Evolutionary conservation across 2,329 filamentous ascomycete genomes (phyloP).

Genomic region (Fusarium humuli): DNA sequence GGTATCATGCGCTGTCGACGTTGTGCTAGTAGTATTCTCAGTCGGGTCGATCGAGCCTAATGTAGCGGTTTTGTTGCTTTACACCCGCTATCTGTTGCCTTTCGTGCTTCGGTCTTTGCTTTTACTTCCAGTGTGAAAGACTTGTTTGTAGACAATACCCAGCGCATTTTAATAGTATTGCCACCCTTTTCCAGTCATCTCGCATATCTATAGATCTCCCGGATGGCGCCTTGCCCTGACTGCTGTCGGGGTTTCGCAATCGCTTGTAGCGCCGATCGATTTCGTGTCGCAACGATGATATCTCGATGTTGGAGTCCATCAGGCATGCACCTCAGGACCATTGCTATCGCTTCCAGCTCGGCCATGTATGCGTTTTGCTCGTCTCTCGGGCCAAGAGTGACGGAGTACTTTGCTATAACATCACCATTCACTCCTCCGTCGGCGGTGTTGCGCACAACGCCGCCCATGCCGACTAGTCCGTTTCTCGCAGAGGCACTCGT

Average conservation of each 20-base stretch:
- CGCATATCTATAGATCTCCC: constrained; percentile 9
- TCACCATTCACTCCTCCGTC: too few species aligned
- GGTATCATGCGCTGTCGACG: background rate
- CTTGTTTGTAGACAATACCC: constrained; percentile 1
- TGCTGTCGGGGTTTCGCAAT: constrained; percentile 24
- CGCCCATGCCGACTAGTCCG: too few species aligned
- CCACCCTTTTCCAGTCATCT: constrained; percentile 6
- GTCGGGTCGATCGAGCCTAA: background rate
- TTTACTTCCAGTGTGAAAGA: background rate
- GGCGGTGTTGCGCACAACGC: too few species aligned
- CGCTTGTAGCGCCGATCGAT: constrained; percentile 20
- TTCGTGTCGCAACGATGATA: constrained; percentile 17
- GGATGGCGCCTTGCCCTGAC: constrained; percentile 22
- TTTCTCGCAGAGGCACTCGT: too few species aligned
- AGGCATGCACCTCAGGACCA: constrained; percentile 22
- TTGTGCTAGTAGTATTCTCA: background rate
- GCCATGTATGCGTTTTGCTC: too few species aligned
- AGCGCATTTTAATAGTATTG: constrained; percentile 3
- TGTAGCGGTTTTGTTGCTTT: background rate
- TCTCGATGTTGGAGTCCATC: constrained; percentile 14
- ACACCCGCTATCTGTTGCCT: background rate
- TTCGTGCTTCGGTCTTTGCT: constrained; percentile 9
- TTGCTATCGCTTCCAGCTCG: background rate
- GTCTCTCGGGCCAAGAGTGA: too few species aligned
- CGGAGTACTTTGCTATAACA: too few species aligned